Conservation (phyloP, 2,329 filamentous ascomycete genomes). For the Bisporella sp. region DNA sequence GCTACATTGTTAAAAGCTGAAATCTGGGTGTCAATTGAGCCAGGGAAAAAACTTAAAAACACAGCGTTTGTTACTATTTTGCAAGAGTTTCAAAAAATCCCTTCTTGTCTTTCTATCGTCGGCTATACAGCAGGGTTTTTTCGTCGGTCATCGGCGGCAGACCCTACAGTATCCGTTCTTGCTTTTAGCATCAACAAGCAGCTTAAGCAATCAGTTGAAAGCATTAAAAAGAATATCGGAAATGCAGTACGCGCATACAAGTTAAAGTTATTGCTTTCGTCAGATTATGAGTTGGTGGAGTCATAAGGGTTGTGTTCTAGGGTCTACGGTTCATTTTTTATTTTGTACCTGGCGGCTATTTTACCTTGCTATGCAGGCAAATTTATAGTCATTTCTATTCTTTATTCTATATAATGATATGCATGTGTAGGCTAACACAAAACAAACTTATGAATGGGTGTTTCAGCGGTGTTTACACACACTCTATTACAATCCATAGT, state of each 20-base stretch:
- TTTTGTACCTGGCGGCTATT: no score
- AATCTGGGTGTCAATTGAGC: background rate
- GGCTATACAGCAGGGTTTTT: background rate
- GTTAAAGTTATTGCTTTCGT: background rate
- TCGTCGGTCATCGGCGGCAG: background rate
- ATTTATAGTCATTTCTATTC: no score
- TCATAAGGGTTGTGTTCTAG: no score
- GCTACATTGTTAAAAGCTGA: background rate
- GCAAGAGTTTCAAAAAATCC: background rate
- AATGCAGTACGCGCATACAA: background rate
- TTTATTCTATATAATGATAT: no score
- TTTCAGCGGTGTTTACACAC: no score
- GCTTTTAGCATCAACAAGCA: background rate
- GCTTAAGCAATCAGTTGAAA: background rate
- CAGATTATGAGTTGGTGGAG: background rate
- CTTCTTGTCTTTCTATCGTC: background rate
- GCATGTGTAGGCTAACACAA: no score
- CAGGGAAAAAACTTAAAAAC: background rate
- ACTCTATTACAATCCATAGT: no score
- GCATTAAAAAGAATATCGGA: background rate
- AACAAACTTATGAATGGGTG: no score
- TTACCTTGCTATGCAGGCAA: no score
- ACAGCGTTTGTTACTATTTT: background rate
- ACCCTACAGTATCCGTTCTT: background rate
- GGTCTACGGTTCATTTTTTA: no score